Conservation (phyloP, 129 eudicot genomes). For the Heracleum sosnowskyi region DNA sequence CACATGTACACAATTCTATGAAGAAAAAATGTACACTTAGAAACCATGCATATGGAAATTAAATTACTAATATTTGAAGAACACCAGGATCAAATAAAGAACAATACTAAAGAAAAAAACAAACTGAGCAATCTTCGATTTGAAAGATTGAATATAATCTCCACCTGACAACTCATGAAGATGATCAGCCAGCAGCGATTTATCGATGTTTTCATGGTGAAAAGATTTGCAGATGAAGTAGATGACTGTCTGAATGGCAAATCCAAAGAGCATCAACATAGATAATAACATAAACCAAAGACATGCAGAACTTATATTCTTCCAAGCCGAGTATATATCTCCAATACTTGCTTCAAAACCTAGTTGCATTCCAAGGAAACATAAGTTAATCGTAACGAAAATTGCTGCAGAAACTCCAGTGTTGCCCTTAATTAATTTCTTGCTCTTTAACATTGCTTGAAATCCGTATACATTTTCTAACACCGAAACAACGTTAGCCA, state of each 20-base stretch:
- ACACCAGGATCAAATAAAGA: too few relatives aligned
- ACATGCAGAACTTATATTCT: constrained; percentile 10
- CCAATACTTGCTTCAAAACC: constrained; percentile 22
- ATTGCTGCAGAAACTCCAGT: constrained; percentile 10
- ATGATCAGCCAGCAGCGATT: constrained; percentile 39
- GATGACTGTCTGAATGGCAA: constrained; percentile 31
- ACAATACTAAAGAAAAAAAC: too few relatives aligned
- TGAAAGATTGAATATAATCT: constrained; percentile 35
- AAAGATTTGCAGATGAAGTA: constrained; percentile 50
- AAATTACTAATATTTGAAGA: too few relatives aligned
- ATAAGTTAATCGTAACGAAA: constrained; percentile 18
- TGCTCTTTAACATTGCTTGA: constrained; percentile 50
- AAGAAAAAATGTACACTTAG: too few relatives aligned
- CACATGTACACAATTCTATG: too few relatives aligned
- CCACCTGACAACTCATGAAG: constrained; percentile 44
- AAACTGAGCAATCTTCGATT: constrained; percentile 29
- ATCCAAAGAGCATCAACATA: constrained; percentile 27
- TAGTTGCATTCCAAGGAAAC: neutral
- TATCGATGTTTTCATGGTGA: constrained; percentile 48
- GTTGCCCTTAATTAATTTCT: constrained; percentile 35
- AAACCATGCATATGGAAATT: too few relatives aligned
- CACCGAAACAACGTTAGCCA: constrained; percentile 48
- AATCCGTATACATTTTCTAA: constrained; percentile 40
- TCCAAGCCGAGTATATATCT: constrained; percentile 8
- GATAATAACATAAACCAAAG: constrained; percentile 24